Conservation (phyloP, 2,329 filamentous ascomycete species). For the Diaporthe eres region DNA sequence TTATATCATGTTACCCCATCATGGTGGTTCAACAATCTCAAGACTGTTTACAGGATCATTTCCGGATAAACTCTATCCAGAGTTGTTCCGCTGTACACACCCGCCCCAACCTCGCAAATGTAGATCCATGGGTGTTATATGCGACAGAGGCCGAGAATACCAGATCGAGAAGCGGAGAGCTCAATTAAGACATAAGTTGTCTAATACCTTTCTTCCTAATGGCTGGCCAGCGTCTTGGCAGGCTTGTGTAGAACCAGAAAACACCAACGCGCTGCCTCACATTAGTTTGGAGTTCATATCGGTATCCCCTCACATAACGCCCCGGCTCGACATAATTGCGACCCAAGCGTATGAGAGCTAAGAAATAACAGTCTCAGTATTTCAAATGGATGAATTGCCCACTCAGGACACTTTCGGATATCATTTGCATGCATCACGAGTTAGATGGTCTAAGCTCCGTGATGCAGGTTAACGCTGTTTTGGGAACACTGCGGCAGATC, state of each 20-base stretch:
- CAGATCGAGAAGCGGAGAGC: slow-evolving; percentile 18
- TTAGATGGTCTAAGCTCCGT: slow-evolving; percentile 3
- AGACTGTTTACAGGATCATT: neutral
- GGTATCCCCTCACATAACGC: neutral
- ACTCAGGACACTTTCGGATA: neutral
- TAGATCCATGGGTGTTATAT: slow-evolving; percentile 9
- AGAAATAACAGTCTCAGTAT: neutral
- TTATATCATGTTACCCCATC: slow-evolving; percentile 1
- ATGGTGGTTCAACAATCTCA: slow-evolving; percentile 17
- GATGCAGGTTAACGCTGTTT: neutral
- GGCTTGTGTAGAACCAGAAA: neutral
- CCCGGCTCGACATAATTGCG: neutral
- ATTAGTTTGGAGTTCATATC: neutral
- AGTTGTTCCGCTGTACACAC: slow-evolving; percentile 4
- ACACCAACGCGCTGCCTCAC: neutral
- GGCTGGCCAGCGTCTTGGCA: slow-evolving; percentile 13
- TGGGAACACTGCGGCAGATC: slow-evolving; percentile 10
- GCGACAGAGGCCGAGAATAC: slow-evolving; percentile 12
- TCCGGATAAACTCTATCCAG: slow-evolving; percentile 9
- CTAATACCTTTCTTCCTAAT: slow-evolving; percentile 25
- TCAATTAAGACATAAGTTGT: neutral
- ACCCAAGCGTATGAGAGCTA: neutral
- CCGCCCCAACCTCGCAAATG: neutral
- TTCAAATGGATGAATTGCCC: neutral
- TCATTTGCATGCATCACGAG: slow-evolving; percentile 13